phyloP scores from a whole-genome alignment of 2,329 filamentous ascomycete species.

The Penicillium occitanis region DNA sequence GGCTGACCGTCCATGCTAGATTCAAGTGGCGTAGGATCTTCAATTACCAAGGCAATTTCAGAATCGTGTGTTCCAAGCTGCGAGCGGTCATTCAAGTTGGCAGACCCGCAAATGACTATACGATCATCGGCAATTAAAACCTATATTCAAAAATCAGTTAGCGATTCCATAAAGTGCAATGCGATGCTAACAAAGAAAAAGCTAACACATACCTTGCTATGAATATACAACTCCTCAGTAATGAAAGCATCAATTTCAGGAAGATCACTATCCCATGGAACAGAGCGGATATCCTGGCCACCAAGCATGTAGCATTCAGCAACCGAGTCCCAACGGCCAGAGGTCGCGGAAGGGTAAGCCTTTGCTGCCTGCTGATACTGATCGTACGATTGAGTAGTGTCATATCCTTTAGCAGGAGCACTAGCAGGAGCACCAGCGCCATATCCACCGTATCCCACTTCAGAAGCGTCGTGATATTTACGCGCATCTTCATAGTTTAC shows the following conservation, averaged over 20 bases:
- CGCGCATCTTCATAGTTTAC: slow-evolving; percentile 48
- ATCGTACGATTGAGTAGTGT: slow-evolving; percentile 54
- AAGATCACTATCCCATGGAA: slow-evolving; percentile 58
- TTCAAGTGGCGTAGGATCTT: slow-evolving; percentile 70
- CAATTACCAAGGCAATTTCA: slow-evolving; percentile 85
- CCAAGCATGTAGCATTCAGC: slow-evolving; percentile 79
- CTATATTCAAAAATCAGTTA: slow-evolving; percentile 32
- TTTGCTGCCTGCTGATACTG: slow-evolving; percentile 66
- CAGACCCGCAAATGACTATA: slow-evolving; percentile 79
- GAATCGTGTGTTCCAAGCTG: slow-evolving; percentile 88
- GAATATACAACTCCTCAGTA: slow-evolving; percentile 63
- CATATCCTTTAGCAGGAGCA: slow-evolving; percentile 35
- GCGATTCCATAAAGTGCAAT: neutral
- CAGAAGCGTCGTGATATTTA: slow-evolving; percentile 47
- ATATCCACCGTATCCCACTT: slow-evolving; percentile 46
- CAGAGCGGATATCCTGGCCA: slow-evolving; percentile 66
- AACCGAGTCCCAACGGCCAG: slow-evolving; percentile 70
- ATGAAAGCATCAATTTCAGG: slow-evolving; percentile 63
- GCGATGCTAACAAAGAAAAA: neutral
- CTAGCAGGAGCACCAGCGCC: slow-evolving; percentile 35
- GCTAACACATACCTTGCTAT: slow-evolving; percentile 49
- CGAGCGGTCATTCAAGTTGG: slow-evolving; percentile 88
- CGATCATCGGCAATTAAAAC: slow-evolving; percentile 81
- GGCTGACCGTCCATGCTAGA: slow-evolving; percentile 76
- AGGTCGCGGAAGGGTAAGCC: slow-evolving; percentile 53